Conservation (phyloP, 768 basidiomycete genomes). For the Obba rivulosa region DNA sequence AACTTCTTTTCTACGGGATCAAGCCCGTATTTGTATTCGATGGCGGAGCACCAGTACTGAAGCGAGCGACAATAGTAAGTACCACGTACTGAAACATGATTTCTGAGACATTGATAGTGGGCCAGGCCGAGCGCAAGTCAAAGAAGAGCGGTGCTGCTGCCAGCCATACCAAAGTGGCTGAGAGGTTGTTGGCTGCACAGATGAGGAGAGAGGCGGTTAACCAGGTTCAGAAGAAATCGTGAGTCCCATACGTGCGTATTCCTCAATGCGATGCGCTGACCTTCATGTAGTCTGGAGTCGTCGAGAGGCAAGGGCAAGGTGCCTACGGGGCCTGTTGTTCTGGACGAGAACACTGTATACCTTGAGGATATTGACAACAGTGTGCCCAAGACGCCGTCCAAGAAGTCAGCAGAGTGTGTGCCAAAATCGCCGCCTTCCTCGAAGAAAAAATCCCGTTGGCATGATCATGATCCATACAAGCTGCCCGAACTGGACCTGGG, state of each 20-base stretch:
- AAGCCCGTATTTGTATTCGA: conserved; percentile 99
- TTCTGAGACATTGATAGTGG: background rate
- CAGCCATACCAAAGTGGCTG: conserved; percentile 83
- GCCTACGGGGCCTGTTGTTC: conserved; percentile 38
- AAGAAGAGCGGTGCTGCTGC: conserved; percentile 89
- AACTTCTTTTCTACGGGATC: conserved; percentile 94
- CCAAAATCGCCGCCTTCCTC: conserved; percentile 41
- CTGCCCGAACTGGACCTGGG: conserved; percentile 80
- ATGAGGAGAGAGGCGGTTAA: conserved; percentile 85
- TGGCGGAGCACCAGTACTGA: conserved; percentile 89
- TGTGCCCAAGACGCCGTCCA: conserved; percentile 47
- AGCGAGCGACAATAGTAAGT: conserved; percentile 83
- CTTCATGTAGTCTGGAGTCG: background rate
- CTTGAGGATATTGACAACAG: conserved; percentile 76
- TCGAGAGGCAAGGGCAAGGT: conserved; percentile 35
- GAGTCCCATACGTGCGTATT: conserved; percentile 16
- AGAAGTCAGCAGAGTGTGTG: conserved; percentile 10
- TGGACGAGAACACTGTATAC: conserved; percentile 76
- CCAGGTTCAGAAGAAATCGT: conserved; percentile 44
- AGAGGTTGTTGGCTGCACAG: conserved; percentile 89
- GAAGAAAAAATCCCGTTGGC: conserved; percentile 56
- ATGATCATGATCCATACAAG: conserved; percentile 88
- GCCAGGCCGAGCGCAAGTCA: conserved; percentile 77
- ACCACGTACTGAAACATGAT: too few species aligned
- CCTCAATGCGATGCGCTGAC: background rate